Base-by-base conservation (phyloP, 169 alveolate species). In the Eimeria sp. region DNA sequence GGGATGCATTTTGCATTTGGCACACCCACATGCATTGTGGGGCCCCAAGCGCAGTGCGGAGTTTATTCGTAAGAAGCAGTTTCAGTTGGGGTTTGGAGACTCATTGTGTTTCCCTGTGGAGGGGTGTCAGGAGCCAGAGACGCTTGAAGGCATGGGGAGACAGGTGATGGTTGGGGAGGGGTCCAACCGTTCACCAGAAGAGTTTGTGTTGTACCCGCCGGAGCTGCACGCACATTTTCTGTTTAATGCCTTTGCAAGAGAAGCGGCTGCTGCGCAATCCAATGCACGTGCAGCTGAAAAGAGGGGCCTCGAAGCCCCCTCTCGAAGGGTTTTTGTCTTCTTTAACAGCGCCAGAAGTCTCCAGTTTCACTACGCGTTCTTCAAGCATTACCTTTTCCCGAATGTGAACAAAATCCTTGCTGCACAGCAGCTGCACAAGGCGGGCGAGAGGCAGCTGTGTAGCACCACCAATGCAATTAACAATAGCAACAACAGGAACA, bases 1-100 rank as follows among this genome's bases (percentile, higher is more conserved):
- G 10, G 61, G 11, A 58, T 10, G 70, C 18, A 80, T 80, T 49
- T 30, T 80, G 70, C 30, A 80, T 11, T 47, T 80, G 70, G 25
- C 54, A 20, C 89, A 80, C 25, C 89, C 89, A n/a, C 61, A 80
- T 27, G 54, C 70, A 47, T 27, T 91, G 57, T 91, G 95, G 95
- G 95, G 95, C 80, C 95, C 95, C 58, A 91, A 91, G 40, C 95
- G 95, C 30, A 63, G 90, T 27, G 27, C 30, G n/a, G 95, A 91
- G 57, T 91, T 91, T 58, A 75, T 91, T 3, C 49, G 63, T 22
- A 91, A 91, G 89, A 91, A 91, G 91, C 72, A 30, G 40, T 51
- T 47, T 30, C 73, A 80, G 65, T 6, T 80, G 34, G 54, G 70
- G 5, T 27, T 49, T 10, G 89, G 72, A 22, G 72, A 20, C 58